Evolutionary conservation across 116 monocot genomes (phyloP).

Genomic region (Trichopus zeylanicus): DNA sequence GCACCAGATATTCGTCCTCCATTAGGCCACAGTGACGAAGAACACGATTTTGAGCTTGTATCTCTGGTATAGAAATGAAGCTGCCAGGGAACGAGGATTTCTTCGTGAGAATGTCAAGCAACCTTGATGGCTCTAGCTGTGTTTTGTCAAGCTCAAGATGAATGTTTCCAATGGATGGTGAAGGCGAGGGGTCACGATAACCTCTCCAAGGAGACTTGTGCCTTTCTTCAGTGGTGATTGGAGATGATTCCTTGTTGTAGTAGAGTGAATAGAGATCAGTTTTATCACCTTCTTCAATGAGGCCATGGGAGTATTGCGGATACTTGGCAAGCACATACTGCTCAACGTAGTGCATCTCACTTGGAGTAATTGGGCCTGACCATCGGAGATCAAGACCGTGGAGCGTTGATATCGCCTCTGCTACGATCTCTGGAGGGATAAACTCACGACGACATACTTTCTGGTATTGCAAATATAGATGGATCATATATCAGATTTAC

Average conservation of each 20-base stretch:
- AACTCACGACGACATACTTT: conserved; percentile 37
- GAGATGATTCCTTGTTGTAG: background rate
- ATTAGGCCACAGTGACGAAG: conserved; percentile 37
- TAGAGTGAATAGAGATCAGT: conserved; percentile 30
- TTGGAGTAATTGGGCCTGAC: conserved; percentile 59
- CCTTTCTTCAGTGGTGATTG: background rate
- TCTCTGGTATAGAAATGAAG: conserved; percentile 51
- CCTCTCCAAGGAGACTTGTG: conserved; percentile 18
- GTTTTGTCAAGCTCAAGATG: conserved; percentile 31
- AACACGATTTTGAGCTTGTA: conserved; percentile 43
- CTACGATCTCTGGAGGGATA: conserved; percentile 56
- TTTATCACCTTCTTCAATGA: conserved; percentile 49
- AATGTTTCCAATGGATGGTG: conserved; percentile 10
- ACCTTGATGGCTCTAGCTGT: conserved; percentile 37
- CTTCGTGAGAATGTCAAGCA: conserved; percentile 50
- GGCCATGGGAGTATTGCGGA: conserved; percentile 63
- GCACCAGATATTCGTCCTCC: conserved; percentile 43
- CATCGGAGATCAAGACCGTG: conserved; percentile 53
- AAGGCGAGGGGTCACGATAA: background rate
- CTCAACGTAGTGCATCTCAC: conserved; percentile 47
- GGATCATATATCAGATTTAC: background rate
- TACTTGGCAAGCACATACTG: conserved; percentile 45
- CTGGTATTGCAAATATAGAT: conserved; percentile 6
- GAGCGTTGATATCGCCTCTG: conserved; percentile 52
- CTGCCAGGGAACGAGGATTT: conserved; percentile 46